Base-by-base conservation (phyloP, 345 rosid genomes). In the Cochlearia excelsa region DNA sequence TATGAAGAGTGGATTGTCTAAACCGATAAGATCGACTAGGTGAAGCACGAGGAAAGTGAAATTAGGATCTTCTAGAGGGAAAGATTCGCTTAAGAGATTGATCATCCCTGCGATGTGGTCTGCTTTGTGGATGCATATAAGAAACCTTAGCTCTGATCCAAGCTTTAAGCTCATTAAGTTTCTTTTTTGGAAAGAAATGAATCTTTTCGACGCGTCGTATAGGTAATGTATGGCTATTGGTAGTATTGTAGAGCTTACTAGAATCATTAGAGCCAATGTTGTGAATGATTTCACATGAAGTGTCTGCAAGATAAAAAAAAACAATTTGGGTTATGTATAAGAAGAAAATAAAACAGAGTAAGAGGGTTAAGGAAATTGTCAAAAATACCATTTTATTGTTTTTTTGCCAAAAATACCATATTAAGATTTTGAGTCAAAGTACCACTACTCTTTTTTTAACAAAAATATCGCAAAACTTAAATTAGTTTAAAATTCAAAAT, bases 61-160 rank as follows among this genome's bases (percentile, higher is more conserved):
- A 7, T 53, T 2, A 4, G 46, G 10, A 7, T 70, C 65, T 56
- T 26, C 26, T 40, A 63, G 5, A 41, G 74, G 68, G 47, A 63
- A 70, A 1, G 30, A 55, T 3, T 57, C 7, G 26, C 46, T 68
- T 1, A 84, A 59, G 7, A 82, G 51, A 9, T 74, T 68, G 37
- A 70, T 68, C 9, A 54, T 33, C 1, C 74, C 23, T 1, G 35
- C 6, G 8, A 79, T 74, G 53, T 82, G 71, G 16, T 77, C 75
- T 1, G 78, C 63, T 66, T 55, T 56, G 67, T 81, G 82, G 59
- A 84, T 78, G 51, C 86, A 81, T 3, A 79, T 34, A n/a, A 87
- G 61, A 23, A 87, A 38, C 23, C 58, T 67, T 1, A 78, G 70
- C 69, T 69, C 82, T 9, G 77, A 47, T 6, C 64, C 41, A 28